Evolutionary conservation across 1,139 yeast species (phyloP).

Genomic region (Hansenula sp.): DNA sequence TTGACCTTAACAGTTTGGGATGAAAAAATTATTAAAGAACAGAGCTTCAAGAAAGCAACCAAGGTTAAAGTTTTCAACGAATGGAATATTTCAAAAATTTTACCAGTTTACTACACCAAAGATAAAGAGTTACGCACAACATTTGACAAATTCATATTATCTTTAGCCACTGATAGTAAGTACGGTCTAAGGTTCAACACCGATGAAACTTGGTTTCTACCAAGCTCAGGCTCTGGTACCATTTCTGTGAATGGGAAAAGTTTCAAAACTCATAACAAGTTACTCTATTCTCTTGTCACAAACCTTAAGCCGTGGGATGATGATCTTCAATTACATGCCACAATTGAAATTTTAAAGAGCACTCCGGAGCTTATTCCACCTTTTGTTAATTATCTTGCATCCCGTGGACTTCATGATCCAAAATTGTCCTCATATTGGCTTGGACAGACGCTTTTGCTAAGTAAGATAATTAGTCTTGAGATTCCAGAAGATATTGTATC

Average conservation of each 20-base stretch:
- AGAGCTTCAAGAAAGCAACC: constrained; percentile 57
- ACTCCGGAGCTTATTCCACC: constrained; percentile 75
- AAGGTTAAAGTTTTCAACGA: constrained; percentile 80
- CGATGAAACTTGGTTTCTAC: constrained; percentile 50
- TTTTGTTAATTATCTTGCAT: constrained; percentile 54
- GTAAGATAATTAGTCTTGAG: constrained; percentile 52
- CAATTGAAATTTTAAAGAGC: constrained; percentile 42
- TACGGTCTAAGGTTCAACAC: constrained; percentile 62
- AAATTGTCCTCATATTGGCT: constrained; percentile 78
- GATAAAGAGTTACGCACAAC: constrained; percentile 30
- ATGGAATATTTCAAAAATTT: constrained; percentile 58
- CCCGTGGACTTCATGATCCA: constrained; percentile 65
- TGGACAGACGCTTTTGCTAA: constrained; percentile 60
- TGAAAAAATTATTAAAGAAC: constrained; percentile 51
- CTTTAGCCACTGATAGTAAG: constrained; percentile 45
- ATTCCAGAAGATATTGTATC: constrained; percentile 37
- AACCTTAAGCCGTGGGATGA: constrained; percentile 82
- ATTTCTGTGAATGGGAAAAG: constrained; percentile 38
- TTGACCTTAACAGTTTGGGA: constrained; percentile 45
- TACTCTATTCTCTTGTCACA: constrained; percentile 58
- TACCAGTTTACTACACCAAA: constrained; percentile 43
- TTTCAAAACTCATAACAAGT: constrained; percentile 62
- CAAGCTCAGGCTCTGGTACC: constrained; percentile 23
- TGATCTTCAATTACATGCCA: constrained; percentile 52
- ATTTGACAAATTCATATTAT: constrained; percentile 46